phyloP scores from a whole-genome alignment of 2,329 filamentous ascomycete genomes.

The Magnaporthiopsis poae region DNA sequence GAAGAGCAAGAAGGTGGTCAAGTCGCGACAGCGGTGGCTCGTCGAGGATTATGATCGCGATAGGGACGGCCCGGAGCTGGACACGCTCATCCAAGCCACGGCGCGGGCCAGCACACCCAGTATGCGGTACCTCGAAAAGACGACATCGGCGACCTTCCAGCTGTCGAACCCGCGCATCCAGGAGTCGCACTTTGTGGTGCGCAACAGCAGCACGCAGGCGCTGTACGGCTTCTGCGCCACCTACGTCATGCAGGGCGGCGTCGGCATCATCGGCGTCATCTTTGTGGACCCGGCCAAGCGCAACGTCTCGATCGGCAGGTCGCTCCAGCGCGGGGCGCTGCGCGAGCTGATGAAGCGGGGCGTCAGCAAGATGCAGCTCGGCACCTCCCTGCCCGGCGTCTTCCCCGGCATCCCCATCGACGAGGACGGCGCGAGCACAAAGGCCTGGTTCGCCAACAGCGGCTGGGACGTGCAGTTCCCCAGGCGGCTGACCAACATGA shows the following conservation, averaged over 20 bases:
- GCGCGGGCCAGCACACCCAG: slow-evolving; percentile 57
- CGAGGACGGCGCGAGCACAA: slow-evolving; percentile 32
- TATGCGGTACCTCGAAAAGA: slow-evolving; percentile 49
- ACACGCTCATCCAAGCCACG: slow-evolving; percentile 63
- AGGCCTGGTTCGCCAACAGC: slow-evolving; percentile 78
- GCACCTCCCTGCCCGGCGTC: slow-evolving; percentile 70
- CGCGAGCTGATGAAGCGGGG: slow-evolving; percentile 61
- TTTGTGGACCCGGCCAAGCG: slow-evolving; percentile 80
- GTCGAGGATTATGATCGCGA: slow-evolving; percentile 79
- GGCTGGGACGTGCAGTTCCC: slow-evolving; percentile 71
- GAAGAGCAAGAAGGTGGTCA: slow-evolving; percentile 76
- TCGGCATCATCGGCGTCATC: slow-evolving; percentile 74
- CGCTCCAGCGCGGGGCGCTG: slow-evolving; percentile 76
- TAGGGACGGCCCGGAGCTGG: slow-evolving; percentile 62
- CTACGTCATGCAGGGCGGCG: slow-evolving; percentile 63
- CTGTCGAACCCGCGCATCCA: slow-evolving; percentile 60
- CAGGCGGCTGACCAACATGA: slow-evolving; percentile 53
- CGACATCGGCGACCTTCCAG: slow-evolving; percentile 63
- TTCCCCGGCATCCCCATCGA: slow-evolving; percentile 70
- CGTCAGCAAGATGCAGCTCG: slow-evolving; percentile 72
- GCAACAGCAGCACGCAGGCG: slow-evolving; percentile 84
- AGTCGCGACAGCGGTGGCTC: slow-evolving; percentile 89
- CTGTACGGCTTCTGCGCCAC: slow-evolving; percentile 88
- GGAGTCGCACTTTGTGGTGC: slow-evolving; percentile 81
- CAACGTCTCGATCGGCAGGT: slow-evolving; percentile 82